These are phyloP conservation scores for Stemphylium beticola DNA, from an alignment of 2,329 filamentous ascomycete species.

Conservation along the genomic window DNA sequence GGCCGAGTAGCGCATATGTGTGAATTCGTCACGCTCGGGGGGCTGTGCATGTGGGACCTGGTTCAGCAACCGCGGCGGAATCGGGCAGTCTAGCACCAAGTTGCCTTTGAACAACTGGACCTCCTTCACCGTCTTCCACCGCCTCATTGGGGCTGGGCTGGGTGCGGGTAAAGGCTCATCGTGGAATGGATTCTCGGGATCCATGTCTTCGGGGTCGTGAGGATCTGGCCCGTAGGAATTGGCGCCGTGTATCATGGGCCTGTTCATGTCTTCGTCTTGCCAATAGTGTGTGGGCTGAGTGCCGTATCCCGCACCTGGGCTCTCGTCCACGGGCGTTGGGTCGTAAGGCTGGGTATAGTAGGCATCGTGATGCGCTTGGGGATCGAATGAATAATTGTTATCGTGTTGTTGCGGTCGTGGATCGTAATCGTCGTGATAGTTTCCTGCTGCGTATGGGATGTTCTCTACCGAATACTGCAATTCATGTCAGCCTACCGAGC, in stretches of 20 bases:
- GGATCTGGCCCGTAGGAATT: constrained; percentile 68
- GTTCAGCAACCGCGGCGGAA: constrained; percentile 84
- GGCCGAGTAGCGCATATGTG: constrained; percentile 91
- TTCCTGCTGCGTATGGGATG: constrained; percentile 69
- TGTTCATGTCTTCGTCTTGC: constrained; percentile 72
- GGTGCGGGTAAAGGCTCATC: constrained; percentile 57
- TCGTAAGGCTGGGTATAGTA: constrained; percentile 87
- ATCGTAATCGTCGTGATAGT: constrained; percentile 61
- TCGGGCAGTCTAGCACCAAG: constrained; percentile 93
- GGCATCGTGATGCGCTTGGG: constrained; percentile 83
- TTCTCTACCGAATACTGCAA: constrained; percentile 73
- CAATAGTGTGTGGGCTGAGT: constrained; percentile 61
- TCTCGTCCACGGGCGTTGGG: constrained; percentile 66
- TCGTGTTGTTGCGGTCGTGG: constrained; percentile 56
- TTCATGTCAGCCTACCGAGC: not conserved
- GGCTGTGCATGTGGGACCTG: constrained; percentile 82
- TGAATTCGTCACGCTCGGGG: constrained; percentile 82
- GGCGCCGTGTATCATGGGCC: constrained; percentile 76
- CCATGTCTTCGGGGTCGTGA: constrained; percentile 54
- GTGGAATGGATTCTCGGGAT: constrained; percentile 42
- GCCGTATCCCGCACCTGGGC: constrained; percentile 60
- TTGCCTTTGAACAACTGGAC: constrained; percentile 97
- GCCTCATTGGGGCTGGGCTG: constrained; percentile 70
- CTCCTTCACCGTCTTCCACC: constrained; percentile 99
- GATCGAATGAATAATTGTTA: constrained; percentile 76